A percentile compares a stretch with the other conserved stretches of the same genome.
phyloP scores from a whole-genome alignment of 2,329 filamentous ascomycete species.

The Microcyclosporella mali region DNA sequence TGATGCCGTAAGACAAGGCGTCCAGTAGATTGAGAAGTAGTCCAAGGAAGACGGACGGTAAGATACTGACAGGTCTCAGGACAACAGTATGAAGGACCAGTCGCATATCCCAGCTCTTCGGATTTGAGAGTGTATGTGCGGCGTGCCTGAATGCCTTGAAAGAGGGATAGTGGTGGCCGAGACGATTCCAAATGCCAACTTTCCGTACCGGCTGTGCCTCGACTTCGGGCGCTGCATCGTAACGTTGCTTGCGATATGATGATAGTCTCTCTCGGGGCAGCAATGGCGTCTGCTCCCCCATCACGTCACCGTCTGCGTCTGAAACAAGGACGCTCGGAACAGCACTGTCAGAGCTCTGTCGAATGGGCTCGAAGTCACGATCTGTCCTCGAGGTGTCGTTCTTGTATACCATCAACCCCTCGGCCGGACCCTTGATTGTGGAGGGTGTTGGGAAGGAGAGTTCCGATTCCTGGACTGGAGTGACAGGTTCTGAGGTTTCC shows the following conservation, averaged over 20 bases:
- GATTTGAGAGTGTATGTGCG: conserved; percentile 45
- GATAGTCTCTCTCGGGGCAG: conserved; percentile 29
- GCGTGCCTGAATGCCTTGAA: conserved; percentile 11
- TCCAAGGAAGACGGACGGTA: conserved; percentile 84
- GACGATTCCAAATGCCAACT: conserved; percentile 24
- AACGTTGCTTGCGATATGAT: conserved; percentile 17
- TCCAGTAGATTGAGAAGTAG: conserved; percentile 88
- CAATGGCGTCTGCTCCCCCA: conserved; percentile 32
- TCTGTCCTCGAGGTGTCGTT: conserved; percentile 1
- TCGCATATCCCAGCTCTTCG: conserved; percentile 65
- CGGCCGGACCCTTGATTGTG: conserved; percentile 1
- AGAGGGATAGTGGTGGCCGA: conserved; percentile 27
- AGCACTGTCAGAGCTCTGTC: not conserved
- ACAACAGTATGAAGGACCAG: conserved; percentile 59
- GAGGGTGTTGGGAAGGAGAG: too few species aligned
- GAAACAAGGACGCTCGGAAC: conserved; percentile 28
- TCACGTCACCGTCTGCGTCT: conserved; percentile 19
- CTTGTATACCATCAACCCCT: conserved; percentile 12
- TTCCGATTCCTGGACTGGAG: conserved; percentile 16
- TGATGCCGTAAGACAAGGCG: conserved; percentile 90
- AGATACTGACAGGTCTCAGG: conserved; percentile 60
- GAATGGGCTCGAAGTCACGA: not conserved
- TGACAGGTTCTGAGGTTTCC: conserved; percentile 31
- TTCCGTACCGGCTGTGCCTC: conserved; percentile 18
- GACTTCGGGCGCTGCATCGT: conserved; percentile 19